Evolutionary conservation across 1,284 basidiomycete species (phyloP).

Genomic region (Puccinia coronata): DNA sequence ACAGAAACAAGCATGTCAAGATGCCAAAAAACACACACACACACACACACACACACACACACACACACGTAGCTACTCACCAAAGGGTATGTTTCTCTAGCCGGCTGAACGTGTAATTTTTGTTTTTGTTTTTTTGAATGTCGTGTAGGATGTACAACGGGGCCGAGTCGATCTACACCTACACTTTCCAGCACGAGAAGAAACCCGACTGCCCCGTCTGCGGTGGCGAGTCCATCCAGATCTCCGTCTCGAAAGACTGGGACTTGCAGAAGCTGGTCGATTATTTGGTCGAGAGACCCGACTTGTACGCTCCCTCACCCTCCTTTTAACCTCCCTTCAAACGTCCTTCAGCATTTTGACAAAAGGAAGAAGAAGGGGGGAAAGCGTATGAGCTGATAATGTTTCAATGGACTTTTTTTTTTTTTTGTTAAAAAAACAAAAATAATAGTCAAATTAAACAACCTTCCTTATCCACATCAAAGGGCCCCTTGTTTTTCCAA

Average conservation of each 20-base stretch:
- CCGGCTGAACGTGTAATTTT: no score
- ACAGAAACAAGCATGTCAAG: no score
- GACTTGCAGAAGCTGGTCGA: constrained; percentile 84
- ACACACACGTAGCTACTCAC: no score
- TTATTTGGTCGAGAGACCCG: constrained; percentile 76
- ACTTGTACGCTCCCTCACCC: constrained; percentile 67
- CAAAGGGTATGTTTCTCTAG: no score
- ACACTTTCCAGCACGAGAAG: constrained; percentile 93
- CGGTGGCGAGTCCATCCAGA: constrained; percentile 76
- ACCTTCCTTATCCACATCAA: constrained; percentile 73
- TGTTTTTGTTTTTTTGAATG: no score
- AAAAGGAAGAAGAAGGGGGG: no score
- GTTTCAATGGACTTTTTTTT: background rate
- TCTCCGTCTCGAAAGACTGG: constrained; percentile 69
- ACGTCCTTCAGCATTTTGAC: no score
- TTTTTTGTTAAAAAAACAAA: no score
- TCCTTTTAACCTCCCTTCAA: background rate
- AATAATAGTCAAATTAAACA: constrained; percentile 81
- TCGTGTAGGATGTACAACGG: constrained; percentile 70
- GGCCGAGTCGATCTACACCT: constrained; percentile 94
- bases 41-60: no score
- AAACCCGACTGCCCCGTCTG: constrained; percentile 94
- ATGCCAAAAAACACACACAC: no score
- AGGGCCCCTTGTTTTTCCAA: constrained; percentile 81
- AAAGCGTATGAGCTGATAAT: background rate